These are phyloP conservation scores for Pythium brassicae DNA, from an alignment of 352 stramenopile genomes.

Conservation along the genomic window DNA sequence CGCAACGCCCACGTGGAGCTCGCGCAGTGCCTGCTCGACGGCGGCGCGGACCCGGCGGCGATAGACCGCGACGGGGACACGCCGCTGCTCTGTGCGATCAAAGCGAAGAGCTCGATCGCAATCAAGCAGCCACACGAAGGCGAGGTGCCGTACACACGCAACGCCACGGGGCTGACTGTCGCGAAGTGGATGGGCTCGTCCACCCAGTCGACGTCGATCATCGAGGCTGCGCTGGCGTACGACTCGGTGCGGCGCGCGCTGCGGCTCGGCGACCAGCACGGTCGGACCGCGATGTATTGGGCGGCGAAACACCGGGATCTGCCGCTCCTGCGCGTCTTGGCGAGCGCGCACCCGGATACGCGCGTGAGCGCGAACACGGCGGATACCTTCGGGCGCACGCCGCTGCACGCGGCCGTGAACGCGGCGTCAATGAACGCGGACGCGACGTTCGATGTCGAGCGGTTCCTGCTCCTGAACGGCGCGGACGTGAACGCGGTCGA, in stretches of 20 bases:
- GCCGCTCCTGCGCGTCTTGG: slow-evolving; percentile 41
- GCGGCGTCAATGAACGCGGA: slow-evolving; percentile 57
- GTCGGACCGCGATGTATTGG: slow-evolving; percentile 49
- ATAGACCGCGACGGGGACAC: slow-evolving; percentile 27
- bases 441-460: slow-evolving; percentile 72
- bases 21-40: slow-evolving; percentile 32
- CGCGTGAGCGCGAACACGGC: slow-evolving; percentile 43
- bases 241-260: slow-evolving; percentile 38
- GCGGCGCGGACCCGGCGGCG: slow-evolving; percentile 38
- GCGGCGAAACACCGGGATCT: slow-evolving; percentile 56
- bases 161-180: slow-evolving; percentile 6
- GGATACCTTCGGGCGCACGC: slow-evolving; percentile 49
- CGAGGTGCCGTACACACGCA: slow-evolving; percentile 41
- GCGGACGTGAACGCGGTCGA: slow-evolving; percentile 51
- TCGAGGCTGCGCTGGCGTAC: slow-evolving; percentile 43
- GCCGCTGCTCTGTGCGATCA: slow-evolving; percentile 39
- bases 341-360: slow-evolving; percentile 26
- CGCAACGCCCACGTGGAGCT: slow-evolving; percentile 29
- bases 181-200: neutral
- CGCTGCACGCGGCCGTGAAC: slow-evolving; percentile 70
- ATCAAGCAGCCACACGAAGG: slow-evolving; percentile 41
- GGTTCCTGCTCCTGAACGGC: slow-evolving; percentile 54
- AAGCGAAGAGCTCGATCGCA: slow-evolving; percentile 35
- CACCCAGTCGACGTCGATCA: slow-evolving; percentile 5
- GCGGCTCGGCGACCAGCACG: slow-evolving; percentile 29